Base-by-base conservation (phyloP, 1,284 basidiomycete genomes). In the Fomitopsis schrenkii region DNA sequence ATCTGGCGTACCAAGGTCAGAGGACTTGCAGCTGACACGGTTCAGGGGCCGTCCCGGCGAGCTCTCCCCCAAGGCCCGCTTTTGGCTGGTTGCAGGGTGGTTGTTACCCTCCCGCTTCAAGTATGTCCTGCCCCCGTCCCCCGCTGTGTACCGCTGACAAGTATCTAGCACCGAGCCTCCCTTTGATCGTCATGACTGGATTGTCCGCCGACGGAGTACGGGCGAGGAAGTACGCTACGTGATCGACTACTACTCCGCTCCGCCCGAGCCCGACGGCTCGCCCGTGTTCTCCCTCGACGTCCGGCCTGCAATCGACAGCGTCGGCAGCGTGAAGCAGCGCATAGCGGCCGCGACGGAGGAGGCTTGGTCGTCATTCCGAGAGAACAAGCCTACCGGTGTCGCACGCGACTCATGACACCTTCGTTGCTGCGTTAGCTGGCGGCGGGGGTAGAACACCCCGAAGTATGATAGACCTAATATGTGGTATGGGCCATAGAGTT, bases 171-270 rank as follows among this genome's bases (percentile, higher is more conserved):
- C 87, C 40, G 91, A 95, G 70, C 92, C 94, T 5, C 97, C 97
- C 1, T 99, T 99, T 71, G 97, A 99, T 74, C 88, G 97, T n/a
- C 97, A 99, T 74, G 97, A 99, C 79, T 99, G 97, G 97, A 78
- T 97, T 57, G 84, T 99, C 61, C 88, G 90, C 41, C 87, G 96
- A 56, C 85, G 85, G 40, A 78, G 79, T 60, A 87, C 83, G 6
- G 87, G 86, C 52, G 85, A 89, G 71, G 87, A 91, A 74, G 88
- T 94, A 55, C 91, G 94, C 72, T 97, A 98, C 76, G 91, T 98
- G 48, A 98, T 98, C 69, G 95, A 98, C 79, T 98, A 98, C 77
- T 98, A 98, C 75, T 91, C 91, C 57, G 94, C 93, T 0, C 91
- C 93, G 3, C 85, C 88, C 1, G 88, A 95, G 63, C 81, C 85